phyloP scores from a whole-genome alignment of 192 early-diverging fungal species.

The Geranomyces michiganensis region DNA sequence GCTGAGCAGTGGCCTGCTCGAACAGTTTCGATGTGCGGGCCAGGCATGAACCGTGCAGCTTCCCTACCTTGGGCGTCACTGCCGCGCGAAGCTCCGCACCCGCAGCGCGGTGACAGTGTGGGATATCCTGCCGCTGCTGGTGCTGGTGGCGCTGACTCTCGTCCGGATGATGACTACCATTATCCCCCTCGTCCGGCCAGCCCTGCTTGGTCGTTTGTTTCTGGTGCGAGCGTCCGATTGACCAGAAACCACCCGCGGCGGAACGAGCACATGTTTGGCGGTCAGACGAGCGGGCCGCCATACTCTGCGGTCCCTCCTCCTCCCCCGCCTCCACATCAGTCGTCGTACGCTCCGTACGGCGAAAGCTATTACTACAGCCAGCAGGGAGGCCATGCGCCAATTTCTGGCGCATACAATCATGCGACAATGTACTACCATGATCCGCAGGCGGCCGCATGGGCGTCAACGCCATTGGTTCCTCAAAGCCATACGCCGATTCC shows the following conservation, averaged over 20 bases:
- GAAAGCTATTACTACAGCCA: too few species aligned
- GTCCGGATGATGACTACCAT: too few species aligned
- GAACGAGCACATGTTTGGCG: background rate
- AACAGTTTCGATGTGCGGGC: background rate
- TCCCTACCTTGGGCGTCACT: background rate
- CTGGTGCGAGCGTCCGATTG: background rate
- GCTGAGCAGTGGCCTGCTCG: background rate
- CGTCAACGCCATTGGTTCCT: too few species aligned
- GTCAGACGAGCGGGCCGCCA: background rate
- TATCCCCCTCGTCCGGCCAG: background rate
- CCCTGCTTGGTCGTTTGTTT: background rate
- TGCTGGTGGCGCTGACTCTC: too few species aligned
- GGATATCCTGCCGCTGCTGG: background rate
- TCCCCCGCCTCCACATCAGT: too few species aligned
- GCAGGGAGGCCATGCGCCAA: too few species aligned
- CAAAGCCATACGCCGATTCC: too few species aligned
- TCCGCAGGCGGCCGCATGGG: too few species aligned
- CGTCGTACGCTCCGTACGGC: too few species aligned
- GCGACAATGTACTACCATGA: too few species aligned
- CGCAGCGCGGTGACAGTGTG: background rate
- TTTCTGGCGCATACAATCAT: too few species aligned
- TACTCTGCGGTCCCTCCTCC: too few species aligned
- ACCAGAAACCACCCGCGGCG: background rate
- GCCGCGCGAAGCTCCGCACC: background rate
- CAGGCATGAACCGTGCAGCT: background rate